Evolutionary conservation across 1,284 basidiomycete genomes (phyloP).

Genomic region (Cryptococcus jaspeensis): DNA sequence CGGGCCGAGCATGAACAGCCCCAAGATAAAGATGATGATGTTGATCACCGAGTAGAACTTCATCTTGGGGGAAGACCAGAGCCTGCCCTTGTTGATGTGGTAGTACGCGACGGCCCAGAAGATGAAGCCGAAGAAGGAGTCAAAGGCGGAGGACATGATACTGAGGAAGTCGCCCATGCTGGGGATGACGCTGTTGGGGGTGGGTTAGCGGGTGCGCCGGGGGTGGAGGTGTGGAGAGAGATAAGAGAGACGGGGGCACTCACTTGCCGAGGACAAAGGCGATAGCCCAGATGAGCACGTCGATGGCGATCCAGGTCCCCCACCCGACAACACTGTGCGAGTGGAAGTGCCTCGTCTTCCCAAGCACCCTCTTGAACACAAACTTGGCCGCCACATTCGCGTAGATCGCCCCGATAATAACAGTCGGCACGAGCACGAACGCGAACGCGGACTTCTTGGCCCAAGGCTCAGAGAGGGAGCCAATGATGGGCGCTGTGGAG

Average conservation of each 20-base stretch:
- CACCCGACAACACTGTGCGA: slow-evolving; percentile 62
- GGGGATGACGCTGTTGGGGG: slow-evolving; percentile 21
- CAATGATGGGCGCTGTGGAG: slow-evolving; percentile 47
- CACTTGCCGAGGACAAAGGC: slow-evolving; percentile 62
- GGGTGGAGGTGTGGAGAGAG: not conserved
- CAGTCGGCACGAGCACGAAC: slow-evolving; percentile 44
- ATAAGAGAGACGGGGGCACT: slow-evolving; percentile 15
- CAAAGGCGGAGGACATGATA: slow-evolving; percentile 46
- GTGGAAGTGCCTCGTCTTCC: slow-evolving; percentile 56
- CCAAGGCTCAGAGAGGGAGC: slow-evolving; percentile 50
- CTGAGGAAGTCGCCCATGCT: slow-evolving; percentile 47
- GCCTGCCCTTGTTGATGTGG: slow-evolving; percentile 47
- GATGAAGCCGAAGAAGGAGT: slow-evolving; percentile 49
- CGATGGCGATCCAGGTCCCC: slow-evolving; percentile 60
- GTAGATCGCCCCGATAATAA: slow-evolving; percentile 50
- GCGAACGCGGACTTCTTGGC: slow-evolving; percentile 56
- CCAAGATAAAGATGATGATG: slow-evolving; percentile 49
- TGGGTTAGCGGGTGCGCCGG: not conserved
- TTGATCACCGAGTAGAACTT: slow-evolving; percentile 43
- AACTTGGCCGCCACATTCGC: slow-evolving; percentile 44
- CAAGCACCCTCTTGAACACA: slow-evolving; percentile 49
- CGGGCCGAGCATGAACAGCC: slow-evolving; percentile 54
- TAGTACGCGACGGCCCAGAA: slow-evolving; percentile 55
- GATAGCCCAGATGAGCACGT: slow-evolving; percentile 59
- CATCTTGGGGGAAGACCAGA: slow-evolving; percentile 33